A percentile compares a stretch with the other conserved stretches of the same genome.
Conservation (phyloP, 2,329 filamentous ascomycete species). For the Macroventuria anomochaeta region DNA sequence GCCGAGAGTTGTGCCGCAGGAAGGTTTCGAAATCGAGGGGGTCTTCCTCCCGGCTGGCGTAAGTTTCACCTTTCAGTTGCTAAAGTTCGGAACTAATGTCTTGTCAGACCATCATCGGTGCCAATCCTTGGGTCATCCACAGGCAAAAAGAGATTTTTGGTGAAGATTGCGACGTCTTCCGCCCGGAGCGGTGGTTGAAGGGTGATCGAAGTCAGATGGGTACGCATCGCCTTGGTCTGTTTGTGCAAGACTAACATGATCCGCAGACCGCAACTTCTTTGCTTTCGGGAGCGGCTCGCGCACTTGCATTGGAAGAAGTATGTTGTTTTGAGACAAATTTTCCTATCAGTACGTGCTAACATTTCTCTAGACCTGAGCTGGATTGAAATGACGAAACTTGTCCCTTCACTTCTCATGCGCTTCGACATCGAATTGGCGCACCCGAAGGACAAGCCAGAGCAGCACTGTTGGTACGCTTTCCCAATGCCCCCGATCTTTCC, state of each 20-base stretch:
- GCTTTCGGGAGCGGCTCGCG: slow-evolving; percentile 20
- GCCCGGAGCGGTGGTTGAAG: slow-evolving; percentile 25
- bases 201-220: slow-evolving; percentile 16
- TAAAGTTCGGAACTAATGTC: background rate
- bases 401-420: slow-evolving; percentile 45
- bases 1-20: slow-evolving; percentile 24
- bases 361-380: slow-evolving; percentile 24
- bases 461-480: slow-evolving; percentile 8
- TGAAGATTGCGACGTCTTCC: slow-evolving; percentile 21
- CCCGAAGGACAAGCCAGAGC: slow-evolving; percentile 11
- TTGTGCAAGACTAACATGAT: background rate
- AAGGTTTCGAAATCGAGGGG: slow-evolving; percentile 21
- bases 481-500: no score
- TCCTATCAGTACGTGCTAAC: background rate
- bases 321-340: no score
- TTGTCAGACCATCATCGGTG: slow-evolving; percentile 17
- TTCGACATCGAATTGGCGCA: slow-evolving; percentile 45
- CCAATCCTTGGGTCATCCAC: slow-evolving; percentile 27
- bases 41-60: slow-evolving; percentile 20
- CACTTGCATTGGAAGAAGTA: slow-evolving; percentile 20
- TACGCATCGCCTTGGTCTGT: background rate
- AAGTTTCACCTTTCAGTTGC: background rate
- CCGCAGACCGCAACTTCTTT: slow-evolving; percentile 19
- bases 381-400: slow-evolving; percentile 46
- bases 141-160: slow-evolving; percentile 22